phyloP scores from a whole-genome alignment of 2,329 filamentous ascomycete species.

The Hawksworthiomyces lignivorus region DNA sequence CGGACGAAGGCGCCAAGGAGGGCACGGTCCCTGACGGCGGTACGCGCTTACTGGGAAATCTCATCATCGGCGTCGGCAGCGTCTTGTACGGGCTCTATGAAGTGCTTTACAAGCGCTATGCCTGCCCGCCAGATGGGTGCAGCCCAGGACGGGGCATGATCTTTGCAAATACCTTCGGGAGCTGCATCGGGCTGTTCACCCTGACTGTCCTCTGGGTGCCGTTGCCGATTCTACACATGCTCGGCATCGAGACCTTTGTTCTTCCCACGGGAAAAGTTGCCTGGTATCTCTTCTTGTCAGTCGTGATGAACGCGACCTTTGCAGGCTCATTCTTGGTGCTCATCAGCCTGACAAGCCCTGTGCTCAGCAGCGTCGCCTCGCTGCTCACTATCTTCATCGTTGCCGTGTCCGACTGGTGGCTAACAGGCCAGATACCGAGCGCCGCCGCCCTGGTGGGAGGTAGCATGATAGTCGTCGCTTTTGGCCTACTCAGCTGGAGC shows the following conservation, averaged over 20 bases:
- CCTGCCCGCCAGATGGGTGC: conserved; percentile 86
- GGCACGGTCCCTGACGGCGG: conserved; percentile 34
- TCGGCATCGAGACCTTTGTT: conserved; percentile 74
- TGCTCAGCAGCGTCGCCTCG: conserved; percentile 85
- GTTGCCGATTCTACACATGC: conserved; percentile 71
- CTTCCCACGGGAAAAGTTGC: conserved; percentile 71
- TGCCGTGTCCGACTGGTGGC: conserved; percentile 79
- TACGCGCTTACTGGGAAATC: conserved; percentile 72
- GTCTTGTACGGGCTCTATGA: conserved; percentile 96
- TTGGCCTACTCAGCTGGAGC: conserved; percentile 79
- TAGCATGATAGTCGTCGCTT: conserved; percentile 77
- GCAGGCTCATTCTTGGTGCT: conserved; percentile 88
- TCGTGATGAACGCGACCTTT: conserved; percentile 83
- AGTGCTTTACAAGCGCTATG: conserved; percentile 87
- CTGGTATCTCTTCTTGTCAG: conserved; percentile 70
- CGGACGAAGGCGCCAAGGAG: conserved; percentile 2
- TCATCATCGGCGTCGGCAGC: conserved; percentile 85
- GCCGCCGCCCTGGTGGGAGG: conserved; percentile 74
- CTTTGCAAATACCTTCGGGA: conserved; percentile 89
- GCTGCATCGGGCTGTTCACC: conserved; percentile 80
- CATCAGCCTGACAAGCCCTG: conserved; percentile 86
- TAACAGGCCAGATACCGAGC: conserved; percentile 70
- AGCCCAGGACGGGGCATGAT: conserved; percentile 84
- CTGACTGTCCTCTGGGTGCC: conserved; percentile 86
- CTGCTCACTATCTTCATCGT: conserved; percentile 96